Evolutionary conservation across 2,329 filamentous ascomycete species (phyloP).

Genomic region (Verruconis gallopava): DNA sequence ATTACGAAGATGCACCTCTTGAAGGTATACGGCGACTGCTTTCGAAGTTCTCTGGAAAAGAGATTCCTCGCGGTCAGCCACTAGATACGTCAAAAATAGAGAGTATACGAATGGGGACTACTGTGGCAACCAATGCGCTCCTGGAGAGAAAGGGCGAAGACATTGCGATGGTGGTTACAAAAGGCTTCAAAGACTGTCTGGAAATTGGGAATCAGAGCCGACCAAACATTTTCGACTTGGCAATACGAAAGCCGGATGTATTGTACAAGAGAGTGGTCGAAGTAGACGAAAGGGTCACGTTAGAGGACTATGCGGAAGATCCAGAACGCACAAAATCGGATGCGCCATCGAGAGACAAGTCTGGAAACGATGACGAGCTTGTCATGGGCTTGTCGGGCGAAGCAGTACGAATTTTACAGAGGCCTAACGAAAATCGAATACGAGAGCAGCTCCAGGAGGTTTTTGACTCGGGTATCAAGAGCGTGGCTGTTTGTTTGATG

Average conservation of each 20-base stretch:
- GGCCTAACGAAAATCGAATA: conserved; percentile 46
- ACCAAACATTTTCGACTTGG: conserved; percentile 82
- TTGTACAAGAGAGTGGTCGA: conserved; percentile 79
- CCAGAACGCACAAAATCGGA: conserved; percentile 51
- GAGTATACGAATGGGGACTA: conserved; percentile 91
- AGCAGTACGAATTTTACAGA: conserved; percentile 54
- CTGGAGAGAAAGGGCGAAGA: conserved; percentile 82
- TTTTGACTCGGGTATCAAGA: conserved; percentile 58
- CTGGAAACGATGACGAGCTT: conserved; percentile 37
- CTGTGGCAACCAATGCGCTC: conserved; percentile 83
- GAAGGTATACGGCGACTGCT: conserved; percentile 84
- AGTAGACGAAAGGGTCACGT: conserved; percentile 76
- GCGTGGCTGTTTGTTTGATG: conserved; percentile 82
- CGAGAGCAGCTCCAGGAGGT: conserved; percentile 51
- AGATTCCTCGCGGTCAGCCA: conserved; percentile 67
- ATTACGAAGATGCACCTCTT: conserved; percentile 81
- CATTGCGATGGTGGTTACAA: conserved; percentile 76
- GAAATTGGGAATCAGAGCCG: conserved; percentile 83
- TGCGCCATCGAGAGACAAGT: conserved; percentile 36
- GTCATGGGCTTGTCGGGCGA: conserved; percentile 64
- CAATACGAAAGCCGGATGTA: conserved; percentile 75
- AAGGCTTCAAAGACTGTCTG: conserved; percentile 77
- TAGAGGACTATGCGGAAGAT: conserved; percentile 87
- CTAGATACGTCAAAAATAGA: conserved; percentile 76
- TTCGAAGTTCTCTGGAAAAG: conserved; percentile 57